phyloP scores from a whole-genome alignment of 2,329 filamentous ascomycete genomes.

The Cercospora zeina region DNA sequence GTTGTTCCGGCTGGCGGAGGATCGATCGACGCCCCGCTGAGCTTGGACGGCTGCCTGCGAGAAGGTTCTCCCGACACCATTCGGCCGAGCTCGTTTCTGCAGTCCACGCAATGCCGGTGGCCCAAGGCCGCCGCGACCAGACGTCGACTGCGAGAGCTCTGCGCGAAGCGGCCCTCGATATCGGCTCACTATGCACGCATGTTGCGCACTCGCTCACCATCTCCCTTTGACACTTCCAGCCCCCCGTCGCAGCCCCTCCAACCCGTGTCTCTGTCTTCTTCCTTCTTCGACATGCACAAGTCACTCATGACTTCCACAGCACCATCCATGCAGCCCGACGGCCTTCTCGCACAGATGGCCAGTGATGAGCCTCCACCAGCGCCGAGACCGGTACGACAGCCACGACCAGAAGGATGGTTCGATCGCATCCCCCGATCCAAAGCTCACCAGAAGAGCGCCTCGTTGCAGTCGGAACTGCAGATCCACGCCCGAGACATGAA shows the following conservation, averaged over 20 bases:
- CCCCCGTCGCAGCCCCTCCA: constrained; percentile 37
- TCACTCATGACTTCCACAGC: constrained; percentile 55
- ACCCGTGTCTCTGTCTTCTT: constrained; percentile 25
- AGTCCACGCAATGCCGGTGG: constrained; percentile 49
- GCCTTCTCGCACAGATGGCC: constrained; percentile 50
- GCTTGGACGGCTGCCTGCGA: constrained; percentile 25
- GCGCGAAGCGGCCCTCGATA: constrained; percentile 62
- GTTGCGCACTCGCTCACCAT: constrained; percentile 61
- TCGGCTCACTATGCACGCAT: constrained; percentile 65
- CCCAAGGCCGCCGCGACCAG: constrained; percentile 61
- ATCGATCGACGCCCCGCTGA: constrained; percentile 33
- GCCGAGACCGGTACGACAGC: constrained; percentile 25
- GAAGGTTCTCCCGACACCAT: constrained; percentile 49
- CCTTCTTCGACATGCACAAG: constrained; percentile 54
- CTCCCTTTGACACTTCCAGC: constrained; percentile 52
- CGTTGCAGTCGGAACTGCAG: constrained; percentile 51
- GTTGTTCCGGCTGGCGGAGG: constrained; percentile 31
- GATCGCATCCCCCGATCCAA: constrained; percentile 47
- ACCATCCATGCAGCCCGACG: constrained; percentile 53
- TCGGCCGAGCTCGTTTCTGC: constrained; percentile 40
- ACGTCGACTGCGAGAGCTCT: constrained; percentile 59
- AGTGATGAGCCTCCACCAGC: constrained; percentile 35
- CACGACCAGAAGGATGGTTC: constrained; percentile 45
- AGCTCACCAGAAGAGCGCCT: constrained; percentile 55
- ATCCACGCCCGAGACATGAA: constrained; percentile 36